Base-by-base conservation (phyloP, 495 filamentous ascomycete genomes). In the Niebla homalea region DNA sequence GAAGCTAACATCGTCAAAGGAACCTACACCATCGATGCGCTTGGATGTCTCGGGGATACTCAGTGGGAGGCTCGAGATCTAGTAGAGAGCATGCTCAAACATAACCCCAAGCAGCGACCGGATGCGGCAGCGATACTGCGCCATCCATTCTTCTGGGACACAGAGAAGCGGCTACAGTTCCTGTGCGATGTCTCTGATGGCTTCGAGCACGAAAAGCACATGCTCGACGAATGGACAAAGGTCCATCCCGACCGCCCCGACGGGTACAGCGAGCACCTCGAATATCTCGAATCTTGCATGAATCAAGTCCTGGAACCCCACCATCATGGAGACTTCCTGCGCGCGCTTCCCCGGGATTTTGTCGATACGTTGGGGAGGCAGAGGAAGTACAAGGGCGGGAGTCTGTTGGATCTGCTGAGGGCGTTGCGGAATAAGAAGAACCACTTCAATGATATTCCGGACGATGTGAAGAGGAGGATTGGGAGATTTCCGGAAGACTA, bases 1-100 rank as follows among this genome's bases (percentile, higher is more conserved):
- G 92, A 98, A 65, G 83, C 89, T 55, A 97, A 97, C 65, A 96
- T 97, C 53, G 85, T 94, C 47, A 89, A 90, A 58, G 84, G 86
- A 42, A 73, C 80, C 18, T 85, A 80, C 59, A 80, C 84, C 58
- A 74, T 97, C 46, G 70, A 78, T 48, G 75, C 73, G 20, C 70
- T 98, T 19, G 75, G 81, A 39, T 71, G 73, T 2, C 72, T 93
- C 7, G 87, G 86, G 7, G 83, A 89, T 55, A 87, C 87, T 55
- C 81, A 85, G 4, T 82, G 81, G 56, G 90, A 96, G 66, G 89
- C 92, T 0, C 78, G 81, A 58, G 84, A 94, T 60, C 71, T 98
- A 8, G 85, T 98, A 47, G 71, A 70, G 7, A 81, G 78, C 36
- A 98, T 98, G 93, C 66, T 97, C 29, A 70, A 73, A 20, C 70